These are phyloP conservation scores for Rhododendron williamsianum DNA, from an alignment of 148 eudicot genomes.

Conservation along the genomic window DNA sequence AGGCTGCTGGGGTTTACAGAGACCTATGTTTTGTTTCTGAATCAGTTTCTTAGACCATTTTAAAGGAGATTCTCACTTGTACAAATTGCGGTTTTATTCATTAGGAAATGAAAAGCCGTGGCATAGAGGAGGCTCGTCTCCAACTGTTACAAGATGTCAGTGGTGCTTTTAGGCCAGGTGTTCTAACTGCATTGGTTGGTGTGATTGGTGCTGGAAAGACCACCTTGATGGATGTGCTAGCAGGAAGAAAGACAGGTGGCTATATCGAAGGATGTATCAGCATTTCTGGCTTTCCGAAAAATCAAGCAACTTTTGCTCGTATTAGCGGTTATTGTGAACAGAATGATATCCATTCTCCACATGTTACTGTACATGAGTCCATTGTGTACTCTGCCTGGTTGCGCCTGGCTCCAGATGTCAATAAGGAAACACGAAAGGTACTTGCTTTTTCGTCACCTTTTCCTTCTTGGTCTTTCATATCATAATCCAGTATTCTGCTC, in stretches of 20 bases:
- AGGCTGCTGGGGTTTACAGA: too few species aligned
- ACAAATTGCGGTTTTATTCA: too few species aligned
- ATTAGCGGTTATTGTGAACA: too few species aligned
- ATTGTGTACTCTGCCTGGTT: conserved; percentile 72
- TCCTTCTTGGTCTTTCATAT: neutral
- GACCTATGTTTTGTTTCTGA: too few species aligned
- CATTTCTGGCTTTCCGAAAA: conserved; percentile 72
- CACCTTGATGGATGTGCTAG: conserved; percentile 77
- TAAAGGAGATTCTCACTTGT: too few species aligned
- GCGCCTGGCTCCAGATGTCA: conserved; percentile 59
- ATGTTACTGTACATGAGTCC: too few species aligned
- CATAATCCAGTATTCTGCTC: neutral
- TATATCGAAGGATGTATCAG: conserved; percentile 58
- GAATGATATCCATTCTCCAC: too few species aligned
- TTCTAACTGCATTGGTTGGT: conserved; percentile 80
- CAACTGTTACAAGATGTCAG: conserved; percentile 24
- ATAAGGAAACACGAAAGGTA: conserved; percentile 49
- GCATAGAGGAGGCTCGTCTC: too few species aligned
- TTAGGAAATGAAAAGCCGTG: too few species aligned
- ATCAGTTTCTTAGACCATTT: too few species aligned
- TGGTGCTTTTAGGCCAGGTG: conserved; percentile 78
- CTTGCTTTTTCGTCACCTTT: neutral
- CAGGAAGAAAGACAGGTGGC: conserved; percentile 84
- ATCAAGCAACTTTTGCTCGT: conserved; percentile 52
- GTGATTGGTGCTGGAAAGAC: conserved; percentile 93